Conservation (phyloP, 169 alveolate species). For the Eimeria necatrix region DNA sequence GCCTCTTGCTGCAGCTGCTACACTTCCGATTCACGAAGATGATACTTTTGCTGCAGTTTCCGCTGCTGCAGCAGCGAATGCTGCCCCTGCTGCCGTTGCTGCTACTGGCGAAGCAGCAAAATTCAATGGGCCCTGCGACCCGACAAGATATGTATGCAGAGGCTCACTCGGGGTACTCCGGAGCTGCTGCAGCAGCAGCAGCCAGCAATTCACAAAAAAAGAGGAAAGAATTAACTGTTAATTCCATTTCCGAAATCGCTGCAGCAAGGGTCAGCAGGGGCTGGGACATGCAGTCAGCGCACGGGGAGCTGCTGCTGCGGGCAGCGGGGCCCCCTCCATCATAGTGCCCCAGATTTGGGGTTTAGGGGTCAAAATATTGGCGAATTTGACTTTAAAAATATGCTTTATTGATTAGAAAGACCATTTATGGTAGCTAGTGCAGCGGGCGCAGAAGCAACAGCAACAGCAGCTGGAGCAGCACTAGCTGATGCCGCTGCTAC, state of each 20-base stretch:
- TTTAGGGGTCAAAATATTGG: neutral
- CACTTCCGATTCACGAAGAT: too few relatives aligned
- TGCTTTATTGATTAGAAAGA: neutral
- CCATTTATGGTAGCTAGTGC: neutral
- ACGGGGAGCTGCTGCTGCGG: neutral
- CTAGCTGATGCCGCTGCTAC: neutral
- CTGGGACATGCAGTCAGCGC: neutral
- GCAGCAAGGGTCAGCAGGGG: neutral
- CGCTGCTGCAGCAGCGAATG: too few relatives aligned
- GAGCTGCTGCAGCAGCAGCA: slow-evolving; percentile 15
- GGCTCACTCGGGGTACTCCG: too few relatives aligned
- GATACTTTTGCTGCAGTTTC: too few relatives aligned
- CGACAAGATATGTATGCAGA: too few relatives aligned
- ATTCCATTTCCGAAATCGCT: too few relatives aligned
- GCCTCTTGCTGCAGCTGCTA: too few relatives aligned
- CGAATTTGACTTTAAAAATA: too few relatives aligned
- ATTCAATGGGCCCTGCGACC: neutral
- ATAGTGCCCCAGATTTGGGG: neutral
- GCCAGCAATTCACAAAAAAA: neutral
- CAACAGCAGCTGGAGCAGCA: slow-evolving; percentile 28
- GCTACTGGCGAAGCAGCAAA: slow-evolving; percentile 7
- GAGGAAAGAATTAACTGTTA: neutral
- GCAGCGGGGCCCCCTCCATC: neutral
- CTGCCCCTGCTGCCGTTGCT: neutral
- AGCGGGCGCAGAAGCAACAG: slow-evolving; percentile 15